Conservation (phyloP, 352 stramenopile species). For the Pythium grandisporangium region DNA sequence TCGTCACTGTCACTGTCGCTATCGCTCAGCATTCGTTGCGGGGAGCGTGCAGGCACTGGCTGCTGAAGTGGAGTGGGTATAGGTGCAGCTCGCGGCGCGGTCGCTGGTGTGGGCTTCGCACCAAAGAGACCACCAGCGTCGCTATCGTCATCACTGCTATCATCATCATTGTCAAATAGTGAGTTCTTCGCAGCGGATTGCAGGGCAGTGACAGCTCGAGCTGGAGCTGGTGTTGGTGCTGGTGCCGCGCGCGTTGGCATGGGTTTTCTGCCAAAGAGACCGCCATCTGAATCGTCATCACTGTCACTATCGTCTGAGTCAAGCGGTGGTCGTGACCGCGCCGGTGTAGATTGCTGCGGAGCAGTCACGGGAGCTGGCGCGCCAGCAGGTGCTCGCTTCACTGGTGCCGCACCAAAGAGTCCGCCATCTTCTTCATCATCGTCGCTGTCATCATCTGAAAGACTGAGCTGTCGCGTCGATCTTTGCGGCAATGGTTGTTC, state of each 20-base stretch:
- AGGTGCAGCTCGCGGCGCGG: background rate
- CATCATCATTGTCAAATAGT: slow-evolving; percentile 46
- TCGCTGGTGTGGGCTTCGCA: slow-evolving; percentile 2
- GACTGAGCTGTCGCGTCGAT: slow-evolving; percentile 24
- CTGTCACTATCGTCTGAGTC: slow-evolving; percentile 8
- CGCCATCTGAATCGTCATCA: slow-evolving; percentile 24
- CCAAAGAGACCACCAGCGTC: slow-evolving; percentile 19
- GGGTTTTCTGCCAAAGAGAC: slow-evolving; percentile 29
- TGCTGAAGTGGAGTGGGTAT: slow-evolving; percentile 1
- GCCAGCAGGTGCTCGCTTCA: slow-evolving; percentile 1
- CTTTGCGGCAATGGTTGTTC: slow-evolving; percentile 7
- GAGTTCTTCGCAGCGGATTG: slow-evolving; percentile 17
- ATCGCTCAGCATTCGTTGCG: slow-evolving; percentile 5
- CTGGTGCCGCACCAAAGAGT: slow-evolving; percentile 33
- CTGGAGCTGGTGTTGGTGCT: slow-evolving; percentile 2
- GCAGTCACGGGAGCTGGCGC: background rate
- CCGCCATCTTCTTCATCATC: slow-evolving; percentile 15
- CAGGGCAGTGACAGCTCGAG: slow-evolving; percentile 1
- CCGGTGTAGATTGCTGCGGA: no score
- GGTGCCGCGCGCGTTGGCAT: slow-evolving; percentile 4
- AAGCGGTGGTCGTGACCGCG: slow-evolving; percentile 1
- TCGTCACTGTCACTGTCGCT: slow-evolving; percentile 20
- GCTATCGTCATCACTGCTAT: slow-evolving; percentile 40
- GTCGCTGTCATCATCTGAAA: slow-evolving; percentile 34
- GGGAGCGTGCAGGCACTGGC: background rate